These are phyloP conservation scores for Acacia concinna DNA, from an alignment of 331 rosid species.

Conservation along the genomic window DNA sequence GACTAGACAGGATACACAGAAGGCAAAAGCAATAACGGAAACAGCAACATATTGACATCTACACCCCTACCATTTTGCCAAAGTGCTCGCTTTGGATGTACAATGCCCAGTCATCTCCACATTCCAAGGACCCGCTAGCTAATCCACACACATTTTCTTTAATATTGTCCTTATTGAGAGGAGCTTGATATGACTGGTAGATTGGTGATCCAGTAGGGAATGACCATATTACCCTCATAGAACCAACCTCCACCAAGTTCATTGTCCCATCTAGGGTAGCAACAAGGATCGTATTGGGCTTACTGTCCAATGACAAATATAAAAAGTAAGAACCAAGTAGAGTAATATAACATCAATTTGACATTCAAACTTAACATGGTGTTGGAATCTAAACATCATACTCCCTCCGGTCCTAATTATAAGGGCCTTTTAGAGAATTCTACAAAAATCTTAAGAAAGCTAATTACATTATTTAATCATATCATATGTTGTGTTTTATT, in stretches of 20 bases:
- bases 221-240: neutral
- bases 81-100: neutral
- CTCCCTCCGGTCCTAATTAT: too few relatives aligned
- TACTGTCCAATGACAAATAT: neutral
- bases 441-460: too few relatives aligned
- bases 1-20: neutral
- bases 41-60: neutral
- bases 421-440: too few relatives aligned
- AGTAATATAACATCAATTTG: neutral
- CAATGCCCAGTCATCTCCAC: constrained; percentile 1
- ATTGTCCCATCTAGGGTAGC: neutral
- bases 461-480: too few relatives aligned
- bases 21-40: neutral
- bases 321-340: neutral
- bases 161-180: neutral
- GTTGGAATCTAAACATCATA: neutral
- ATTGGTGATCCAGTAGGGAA: neutral
- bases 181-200: constrained; percentile 2
- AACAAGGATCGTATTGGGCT: neutral
- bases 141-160: neutral
- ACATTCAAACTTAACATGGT: neutral
- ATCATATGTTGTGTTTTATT: too few relatives aligned
- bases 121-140: neutral
- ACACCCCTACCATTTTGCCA: neutral
- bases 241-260: neutral